Conservation (phyloP, 495 filamentous ascomycete genomes). For the Chaetomidium leptoderma region DNA sequence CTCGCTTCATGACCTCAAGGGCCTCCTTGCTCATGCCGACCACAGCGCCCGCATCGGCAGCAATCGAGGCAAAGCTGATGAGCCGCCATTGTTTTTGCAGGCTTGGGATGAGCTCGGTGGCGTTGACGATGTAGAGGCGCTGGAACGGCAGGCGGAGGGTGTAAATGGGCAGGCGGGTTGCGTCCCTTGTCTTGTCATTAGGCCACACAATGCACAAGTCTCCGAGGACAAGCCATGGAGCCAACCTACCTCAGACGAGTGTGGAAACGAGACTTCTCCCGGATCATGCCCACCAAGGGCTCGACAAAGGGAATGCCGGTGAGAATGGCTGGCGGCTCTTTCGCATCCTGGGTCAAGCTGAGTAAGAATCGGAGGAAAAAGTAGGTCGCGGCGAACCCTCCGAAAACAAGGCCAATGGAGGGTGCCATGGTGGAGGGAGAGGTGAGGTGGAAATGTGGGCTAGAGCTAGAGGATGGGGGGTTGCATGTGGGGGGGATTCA, state of each 20-base stretch:
- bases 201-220: neutral
- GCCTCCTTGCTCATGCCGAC: slow-evolving; percentile 23
- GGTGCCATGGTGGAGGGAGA: slow-evolving; percentile 4
- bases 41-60: neutral
- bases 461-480: too few species aligned
- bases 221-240: neutral
- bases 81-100: slow-evolving; percentile 23
- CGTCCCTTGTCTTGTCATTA: slow-evolving; percentile 13
- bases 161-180: slow-evolving; percentile 30
- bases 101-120: slow-evolving; percentile 16
- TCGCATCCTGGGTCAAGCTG: slow-evolving; percentile 23
- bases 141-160: slow-evolving; percentile 25
- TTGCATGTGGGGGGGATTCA: too few species aligned
- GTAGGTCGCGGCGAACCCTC: slow-evolving; percentile 23
- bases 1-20: slow-evolving; percentile 14
- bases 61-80: slow-evolving; percentile 19
- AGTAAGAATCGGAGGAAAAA: slow-evolving; percentile 23
- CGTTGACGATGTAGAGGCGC: slow-evolving; percentile 29
- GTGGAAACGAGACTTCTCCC: slow-evolving; percentile 23
- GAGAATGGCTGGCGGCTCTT: slow-evolving; percentile 25
- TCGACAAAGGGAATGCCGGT: slow-evolving; percentile 24
- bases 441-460: too few species aligned
- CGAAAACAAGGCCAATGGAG: slow-evolving; percentile 10
- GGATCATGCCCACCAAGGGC: slow-evolving; percentile 27
- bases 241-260: slow-evolving; percentile 15